Percentiles rank a stretch among this genome's conserved stretches.
These are phyloP conservation scores for Chlamydomonas sp. DNA, from an alignment of 139 green algal genomes.

Conservation along the genomic window DNA sequence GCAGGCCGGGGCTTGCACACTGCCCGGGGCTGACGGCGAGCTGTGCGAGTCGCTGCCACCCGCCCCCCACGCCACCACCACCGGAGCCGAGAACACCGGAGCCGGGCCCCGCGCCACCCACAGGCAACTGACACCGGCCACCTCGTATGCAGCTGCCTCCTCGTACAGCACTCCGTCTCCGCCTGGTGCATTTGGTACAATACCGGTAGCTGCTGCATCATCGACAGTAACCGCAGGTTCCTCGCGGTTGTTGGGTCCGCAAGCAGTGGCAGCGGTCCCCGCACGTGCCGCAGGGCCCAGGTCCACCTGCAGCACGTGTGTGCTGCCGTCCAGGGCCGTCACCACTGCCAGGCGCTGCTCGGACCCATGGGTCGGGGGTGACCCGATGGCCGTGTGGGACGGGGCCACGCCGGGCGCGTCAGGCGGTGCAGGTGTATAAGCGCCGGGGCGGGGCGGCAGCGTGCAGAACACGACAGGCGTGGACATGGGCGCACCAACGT, in stretches of 20 bases:
- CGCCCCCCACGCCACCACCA: background rate
- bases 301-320: background rate
- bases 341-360: conserved; percentile 3
- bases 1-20: background rate
- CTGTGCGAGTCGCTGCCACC: background rate
- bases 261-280: no score
- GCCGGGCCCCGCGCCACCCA: background rate
- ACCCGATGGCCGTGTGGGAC: background rate
- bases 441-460: background rate
- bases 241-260: no score
- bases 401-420: background rate
- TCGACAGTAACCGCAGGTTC: no score
- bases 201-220: background rate
- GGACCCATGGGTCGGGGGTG: background rate
- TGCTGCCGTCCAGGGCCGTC: conserved; percentile 27
- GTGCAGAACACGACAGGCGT: conserved; percentile 1
- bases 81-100: conserved; percentile 34
- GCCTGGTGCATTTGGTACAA: background rate
- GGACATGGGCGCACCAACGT: conserved; percentile 14
- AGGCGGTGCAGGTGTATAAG: background rate
- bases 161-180: background rate
- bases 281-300: background rate
- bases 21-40: background rate
- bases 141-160: no score
- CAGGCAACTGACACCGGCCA: background rate